Base-by-base conservation (phyloP, 176 grass and related monocot species). In the Canna indica region DNA sequence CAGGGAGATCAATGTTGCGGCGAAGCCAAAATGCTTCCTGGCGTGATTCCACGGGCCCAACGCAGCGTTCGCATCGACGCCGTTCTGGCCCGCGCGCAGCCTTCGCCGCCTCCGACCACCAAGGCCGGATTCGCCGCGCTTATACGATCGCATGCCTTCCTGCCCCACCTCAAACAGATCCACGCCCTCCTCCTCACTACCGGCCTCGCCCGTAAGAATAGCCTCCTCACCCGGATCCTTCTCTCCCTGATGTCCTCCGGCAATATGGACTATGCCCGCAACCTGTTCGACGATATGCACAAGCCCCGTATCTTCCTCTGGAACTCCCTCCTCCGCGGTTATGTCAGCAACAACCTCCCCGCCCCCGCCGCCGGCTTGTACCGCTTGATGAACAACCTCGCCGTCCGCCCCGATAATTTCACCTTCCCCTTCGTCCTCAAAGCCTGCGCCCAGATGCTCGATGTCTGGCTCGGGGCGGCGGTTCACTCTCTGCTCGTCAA, bases 251-350 rank as follows among this genome's bases (percentile, higher is more conserved):
- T 30, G 53, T 74, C 72, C 14, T 60, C 36, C 6, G 54, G 54
- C 25, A 14, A 74, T 26, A 27, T 74, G 54, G 25, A 35, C 14
- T 61, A 59, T 35, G 54, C 72, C 35, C 72, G 56, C 35, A n/a
- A 3, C 34, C 54, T 74, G 72, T 62, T 74, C 72, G 72, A 74
- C 53, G 34, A 59, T 60, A 74, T 74, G 56, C 71, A 74, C 71
- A 74, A 60, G n/a, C 71, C 56, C 24, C 53, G 71, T 20, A 54
- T 60, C 22, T 74, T 74, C 56, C 36, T 74, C 34, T 61, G 71
- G 71, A 74, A 74, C 71, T 59, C 71, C 71, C 71, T 74, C 56
- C 24, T 61, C 71, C 53, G 71, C 7, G 56, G 52, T 34, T 74
- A 74, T 22, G 35, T 42, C 54, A 74, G 9, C 47, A 14, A 54